Evolutionary conservation across 805 yeast species (phyloP), one percentile per base, ranked within the genome.

Genomic region (Candida suzukii): DNA sequence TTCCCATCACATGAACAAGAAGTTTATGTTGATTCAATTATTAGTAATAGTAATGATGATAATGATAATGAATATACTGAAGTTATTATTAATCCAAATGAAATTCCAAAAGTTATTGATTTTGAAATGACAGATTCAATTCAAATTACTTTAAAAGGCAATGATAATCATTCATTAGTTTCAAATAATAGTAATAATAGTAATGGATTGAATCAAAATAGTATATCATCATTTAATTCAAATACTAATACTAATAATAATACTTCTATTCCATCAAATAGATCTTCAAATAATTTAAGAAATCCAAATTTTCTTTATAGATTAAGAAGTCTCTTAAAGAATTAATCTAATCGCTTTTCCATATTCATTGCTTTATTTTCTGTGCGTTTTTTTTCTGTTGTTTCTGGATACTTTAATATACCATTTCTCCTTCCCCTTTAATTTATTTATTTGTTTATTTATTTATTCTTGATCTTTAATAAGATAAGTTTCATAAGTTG

Each of bases 321-420:
- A 12, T 38, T 58, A 21, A 51, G 54, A 42, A 52, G 52, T 20
- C 41, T 55, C n/a, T 53, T 55, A 44, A 52, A 43, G 25, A 19
- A 19, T 9, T 36, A 17, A 25, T n/a, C 27, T 18, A 27, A 11
- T 30, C 40, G 19, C 19, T 18, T 10, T 30, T 17, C 22, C 16
- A 19, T 20, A 16, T 11, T 20, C 17, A 4, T 31, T 7, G 14
- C 17, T 22, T 17, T 5, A n/a, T n/a, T n/a, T n/a, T n/a, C n/a
- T n/a, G n/a, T n/a, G n/a, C n/a, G n/a, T n/a, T n/a, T n/a, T n/a
- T n/a, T n/a, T n/a, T n/a, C n/a, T n/a, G n/a, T n/a, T n/a, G n/a
- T n/a, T n/a, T n/a, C n/a, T n/a, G n/a, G n/a, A n/a, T n/a, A n/a
- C n/a, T n/a, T n/a, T n/a, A n/a, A n/a, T n/a, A n/a, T n/a, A n/a